A percentile compares a stretch with the other conserved stretches of the same genome.
These are phyloP conservation scores for Penicillium steckii DNA, from an alignment of 495 filamentous ascomycete genomes.

Conservation along the genomic window DNA sequence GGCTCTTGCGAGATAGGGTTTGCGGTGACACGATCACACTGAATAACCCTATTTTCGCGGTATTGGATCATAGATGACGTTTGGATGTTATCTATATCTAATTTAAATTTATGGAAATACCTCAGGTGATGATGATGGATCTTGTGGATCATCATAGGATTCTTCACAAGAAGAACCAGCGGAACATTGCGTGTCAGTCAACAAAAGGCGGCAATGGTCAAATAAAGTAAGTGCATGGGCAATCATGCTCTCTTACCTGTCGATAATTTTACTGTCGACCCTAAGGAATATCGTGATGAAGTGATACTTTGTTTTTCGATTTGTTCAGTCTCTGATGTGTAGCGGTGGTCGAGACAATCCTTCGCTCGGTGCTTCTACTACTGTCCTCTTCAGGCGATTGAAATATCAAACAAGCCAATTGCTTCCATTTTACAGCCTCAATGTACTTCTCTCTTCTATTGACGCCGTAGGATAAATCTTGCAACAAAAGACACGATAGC, in stretches of 20 bases:
- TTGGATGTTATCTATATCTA: conserved; percentile 1
- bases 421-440: conserved; percentile 8
- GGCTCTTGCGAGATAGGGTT: neutral
- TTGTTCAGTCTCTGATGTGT: neutral
- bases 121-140: conserved; percentile 5
- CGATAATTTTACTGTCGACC: neutral
- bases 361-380: neutral
- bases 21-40: conserved; percentile 4
- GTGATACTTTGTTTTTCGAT: neutral
- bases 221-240: conserved; percentile 1
- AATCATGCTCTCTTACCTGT: neutral
- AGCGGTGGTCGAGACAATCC: neutral
- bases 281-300: neutral
- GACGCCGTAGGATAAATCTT: neutral
- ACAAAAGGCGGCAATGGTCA: neutral
- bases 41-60: neutral
- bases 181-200: neutral
- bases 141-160: neutral
- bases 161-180: neutral
- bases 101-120: conserved; percentile 21
- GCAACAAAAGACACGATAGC: too few species aligned
- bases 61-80: neutral
- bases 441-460: neutral
- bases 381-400: neutral
- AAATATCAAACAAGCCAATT: conserved; percentile 9